Evolutionary conservation across 1,139 yeast species (phyloP).

Genomic region (Eremothecium sinecaudum): DNA sequence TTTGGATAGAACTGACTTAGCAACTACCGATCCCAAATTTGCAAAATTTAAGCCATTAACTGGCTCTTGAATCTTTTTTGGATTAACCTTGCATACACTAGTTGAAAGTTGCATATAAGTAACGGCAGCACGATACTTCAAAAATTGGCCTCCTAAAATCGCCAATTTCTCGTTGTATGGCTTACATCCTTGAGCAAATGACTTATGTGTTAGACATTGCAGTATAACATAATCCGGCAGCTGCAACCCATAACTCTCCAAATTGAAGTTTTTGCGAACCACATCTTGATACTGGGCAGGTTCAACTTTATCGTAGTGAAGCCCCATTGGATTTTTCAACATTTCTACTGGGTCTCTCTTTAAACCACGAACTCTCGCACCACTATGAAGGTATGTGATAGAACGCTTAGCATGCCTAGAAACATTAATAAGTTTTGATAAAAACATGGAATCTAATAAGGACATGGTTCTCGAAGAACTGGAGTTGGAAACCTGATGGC

Average conservation of each 20-base stretch:
- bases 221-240: conserved; percentile 38
- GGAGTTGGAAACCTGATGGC: too few species aligned
- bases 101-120: conserved; percentile 31
- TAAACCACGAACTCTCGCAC: conserved; percentile 61
- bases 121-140: conserved; percentile 52
- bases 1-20: conserved; percentile 45
- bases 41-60: conserved; percentile 56
- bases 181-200: conserved; percentile 81
- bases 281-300: conserved; percentile 37
- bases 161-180: conserved; percentile 84
- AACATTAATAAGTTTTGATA: too few species aligned
- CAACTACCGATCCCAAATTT: conserved; percentile 47
- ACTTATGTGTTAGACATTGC: conserved; percentile 84
- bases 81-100: neutral
- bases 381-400: conserved; percentile 39
- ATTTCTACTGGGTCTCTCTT: conserved; percentile 66
- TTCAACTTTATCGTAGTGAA: conserved; percentile 45
- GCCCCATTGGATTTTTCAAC: conserved; percentile 47
- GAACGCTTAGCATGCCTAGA: conserved; percentile 11
- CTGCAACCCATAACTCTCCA: conserved; percentile 24
- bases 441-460: too few species aligned
- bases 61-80: conserved; percentile 20
- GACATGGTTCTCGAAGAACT: too few species aligned
- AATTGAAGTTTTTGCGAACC: conserved; percentile 29
- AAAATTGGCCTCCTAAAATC: conserved; percentile 65